phyloP scores from a whole-genome alignment of 2,329 filamentous ascomycete species.

The Leptographium lundbergii region DNA sequence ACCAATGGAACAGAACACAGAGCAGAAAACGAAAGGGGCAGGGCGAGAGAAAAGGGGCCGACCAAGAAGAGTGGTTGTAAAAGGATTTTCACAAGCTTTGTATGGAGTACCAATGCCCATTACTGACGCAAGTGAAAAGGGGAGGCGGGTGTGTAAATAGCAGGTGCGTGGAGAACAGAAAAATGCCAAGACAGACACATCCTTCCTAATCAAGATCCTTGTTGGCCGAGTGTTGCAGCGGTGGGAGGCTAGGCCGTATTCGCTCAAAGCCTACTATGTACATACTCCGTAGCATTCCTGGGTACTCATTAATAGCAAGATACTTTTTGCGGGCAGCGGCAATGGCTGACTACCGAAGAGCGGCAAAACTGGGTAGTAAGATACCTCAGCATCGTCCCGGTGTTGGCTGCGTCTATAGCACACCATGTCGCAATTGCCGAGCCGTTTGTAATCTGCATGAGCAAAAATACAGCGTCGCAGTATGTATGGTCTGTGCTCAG shows the following conservation, averaged over 20 bases:
- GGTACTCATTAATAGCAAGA: neutral
- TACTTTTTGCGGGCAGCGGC: neutral
- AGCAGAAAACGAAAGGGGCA: neutral
- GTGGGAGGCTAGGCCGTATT: neutral
- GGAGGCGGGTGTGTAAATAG: neutral
- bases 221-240: neutral
- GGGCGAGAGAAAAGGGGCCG: neutral
- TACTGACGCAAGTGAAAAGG: slow-evolving; percentile 1
- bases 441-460: too few species aligned
- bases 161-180: neutral
- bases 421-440: too few species aligned
- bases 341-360: too few species aligned
- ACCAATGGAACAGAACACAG: too few species aligned
- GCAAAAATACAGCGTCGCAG: too few species aligned
- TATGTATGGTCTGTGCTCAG: too few species aligned
- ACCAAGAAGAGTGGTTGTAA: neutral
- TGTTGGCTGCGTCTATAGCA: too few species aligned
- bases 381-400: too few species aligned
- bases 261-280: neutral
- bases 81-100: neutral
- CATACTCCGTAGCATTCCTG: neutral
- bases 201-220: neutral
- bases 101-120: neutral
- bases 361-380: too few species aligned
- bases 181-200: neutral